These are phyloP conservation scores for Melaleuca quinquenervia DNA, from an alignment of 345 rosid genomes.

Conservation along the genomic window DNA sequence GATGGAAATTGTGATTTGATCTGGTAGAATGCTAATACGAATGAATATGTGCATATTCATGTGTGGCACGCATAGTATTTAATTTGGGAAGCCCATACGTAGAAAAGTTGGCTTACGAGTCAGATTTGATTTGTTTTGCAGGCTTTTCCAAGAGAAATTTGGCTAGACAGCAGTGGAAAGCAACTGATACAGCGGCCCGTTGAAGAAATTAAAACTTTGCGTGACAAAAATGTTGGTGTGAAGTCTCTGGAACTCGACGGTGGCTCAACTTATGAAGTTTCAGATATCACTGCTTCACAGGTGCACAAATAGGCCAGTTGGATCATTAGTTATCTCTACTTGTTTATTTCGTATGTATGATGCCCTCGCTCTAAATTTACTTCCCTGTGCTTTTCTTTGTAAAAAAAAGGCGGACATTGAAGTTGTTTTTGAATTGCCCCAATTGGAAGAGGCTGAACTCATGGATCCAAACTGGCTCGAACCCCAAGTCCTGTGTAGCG, in stretches of 20 bases:
- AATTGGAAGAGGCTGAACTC: constrained; percentile 37
- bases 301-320: background rate
- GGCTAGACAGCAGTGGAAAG: constrained; percentile 42
- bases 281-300: constrained; percentile 42
- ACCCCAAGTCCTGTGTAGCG: constrained; percentile 37
- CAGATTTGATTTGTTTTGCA: constrained; percentile 5
- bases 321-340: background rate
- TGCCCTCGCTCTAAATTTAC: background rate
- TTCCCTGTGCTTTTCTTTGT: background rate
- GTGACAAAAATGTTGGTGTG: constrained; percentile 15
- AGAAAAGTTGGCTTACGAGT: background rate
- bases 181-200: constrained; percentile 61
- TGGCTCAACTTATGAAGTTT: constrained; percentile 28
- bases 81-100: background rate
- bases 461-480: constrained; percentile 46
- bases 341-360: background rate
- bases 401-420: constrained; percentile 53
- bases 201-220: constrained; percentile 37
- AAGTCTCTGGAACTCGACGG: constrained; percentile 6
- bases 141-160: constrained; percentile 49
- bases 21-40: background rate
- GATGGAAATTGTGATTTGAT: background rate
- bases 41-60: background rate
- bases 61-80: background rate
- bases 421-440: constrained; percentile 27